phyloP scores from a whole-genome alignment of 2,329 filamentous ascomycete species.

The Ophiocordyceps camponoti-floridani region DNA sequence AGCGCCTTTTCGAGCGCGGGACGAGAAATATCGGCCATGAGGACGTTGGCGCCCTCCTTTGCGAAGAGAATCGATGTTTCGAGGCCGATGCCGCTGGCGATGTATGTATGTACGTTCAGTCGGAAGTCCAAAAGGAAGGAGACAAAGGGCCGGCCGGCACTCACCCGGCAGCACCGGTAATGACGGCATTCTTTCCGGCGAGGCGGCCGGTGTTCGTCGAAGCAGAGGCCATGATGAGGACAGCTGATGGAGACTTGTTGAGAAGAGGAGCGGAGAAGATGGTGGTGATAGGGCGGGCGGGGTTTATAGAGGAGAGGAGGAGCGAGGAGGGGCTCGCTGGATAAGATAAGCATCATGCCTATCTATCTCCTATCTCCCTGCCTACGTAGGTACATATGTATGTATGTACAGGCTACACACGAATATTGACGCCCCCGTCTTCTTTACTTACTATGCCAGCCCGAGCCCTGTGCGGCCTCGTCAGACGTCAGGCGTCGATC shows the following conservation, averaged over 20 bases:
- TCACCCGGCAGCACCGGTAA: constrained; percentile 78
- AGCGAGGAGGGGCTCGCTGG: not conserved
- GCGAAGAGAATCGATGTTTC: constrained; percentile 83
- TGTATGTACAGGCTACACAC: no score
- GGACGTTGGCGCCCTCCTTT: constrained; percentile 68
- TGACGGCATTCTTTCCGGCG: constrained; percentile 45
- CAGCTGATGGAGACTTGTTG: no score
- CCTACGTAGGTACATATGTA: no score
- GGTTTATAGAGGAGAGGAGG: not conserved
- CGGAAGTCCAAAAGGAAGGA: not conserved
- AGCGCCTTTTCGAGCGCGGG: constrained; percentile 61
- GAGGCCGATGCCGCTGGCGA: constrained; percentile 66
- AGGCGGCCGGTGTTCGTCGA: constrained; percentile 26
- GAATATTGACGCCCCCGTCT: no score
- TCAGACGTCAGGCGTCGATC: no score
- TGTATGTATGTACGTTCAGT: not conserved
- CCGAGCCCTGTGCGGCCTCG: no score
- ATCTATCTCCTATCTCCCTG: not conserved
- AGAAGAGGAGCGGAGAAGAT: not conserved
- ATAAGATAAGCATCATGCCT: not conserved
- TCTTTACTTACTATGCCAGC: no score
- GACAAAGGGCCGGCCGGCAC: constrained; percentile 11
- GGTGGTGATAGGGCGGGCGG: not conserved
- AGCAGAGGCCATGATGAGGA: constrained; percentile 9
- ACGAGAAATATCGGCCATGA: constrained; percentile 72